Conservation (phyloP, 805 yeast species). For the Metschnikowia drakensbergensis region DNA sequence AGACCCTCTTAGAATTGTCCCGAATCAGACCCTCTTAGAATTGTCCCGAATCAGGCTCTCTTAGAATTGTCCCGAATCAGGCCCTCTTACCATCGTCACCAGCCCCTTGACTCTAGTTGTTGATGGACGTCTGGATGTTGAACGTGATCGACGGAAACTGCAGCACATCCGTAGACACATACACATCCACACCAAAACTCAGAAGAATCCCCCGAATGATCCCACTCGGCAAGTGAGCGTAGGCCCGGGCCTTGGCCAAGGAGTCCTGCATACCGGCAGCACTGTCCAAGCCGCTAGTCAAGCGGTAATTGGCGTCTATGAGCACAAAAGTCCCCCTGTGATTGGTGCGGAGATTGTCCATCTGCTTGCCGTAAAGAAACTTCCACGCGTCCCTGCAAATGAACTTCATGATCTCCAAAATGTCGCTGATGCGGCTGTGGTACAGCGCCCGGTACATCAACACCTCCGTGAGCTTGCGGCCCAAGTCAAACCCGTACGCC, state of each 20-base stretch:
- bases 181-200: slow-evolving; percentile 63
- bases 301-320: slow-evolving; percentile 61
- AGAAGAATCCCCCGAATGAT: slow-evolving; percentile 67
- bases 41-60: too few relatives aligned
- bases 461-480: slow-evolving; percentile 51
- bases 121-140: slow-evolving; percentile 57
- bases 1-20: too few relatives aligned
- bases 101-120: slow-evolving; percentile 24
- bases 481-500: slow-evolving; percentile 66
- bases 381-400: slow-evolving; percentile 92
- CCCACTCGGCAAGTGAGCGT: slow-evolving; percentile 72
- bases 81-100: too few relatives aligned
- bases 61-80: too few relatives aligned
- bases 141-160: slow-evolving; percentile 68
- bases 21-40: too few relatives aligned
- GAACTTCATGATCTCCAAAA: slow-evolving; percentile 83
- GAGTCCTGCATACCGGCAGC: slow-evolving; percentile 43
- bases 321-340: slow-evolving; percentile 83
- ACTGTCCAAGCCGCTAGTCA: slow-evolving; percentile 50
- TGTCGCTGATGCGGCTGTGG: slow-evolving; percentile 50
- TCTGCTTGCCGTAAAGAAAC: slow-evolving; percentile 72
- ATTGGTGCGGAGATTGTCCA: slow-evolving; percentile 89
- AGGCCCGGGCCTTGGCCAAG: slow-evolving; percentile 41
- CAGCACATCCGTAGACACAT: slow-evolving; percentile 60
- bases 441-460: slow-evolving; percentile 40